Evolutionary conservation across 257 asterid species (phyloP).

Genomic region (Mentha longifolia): DNA sequence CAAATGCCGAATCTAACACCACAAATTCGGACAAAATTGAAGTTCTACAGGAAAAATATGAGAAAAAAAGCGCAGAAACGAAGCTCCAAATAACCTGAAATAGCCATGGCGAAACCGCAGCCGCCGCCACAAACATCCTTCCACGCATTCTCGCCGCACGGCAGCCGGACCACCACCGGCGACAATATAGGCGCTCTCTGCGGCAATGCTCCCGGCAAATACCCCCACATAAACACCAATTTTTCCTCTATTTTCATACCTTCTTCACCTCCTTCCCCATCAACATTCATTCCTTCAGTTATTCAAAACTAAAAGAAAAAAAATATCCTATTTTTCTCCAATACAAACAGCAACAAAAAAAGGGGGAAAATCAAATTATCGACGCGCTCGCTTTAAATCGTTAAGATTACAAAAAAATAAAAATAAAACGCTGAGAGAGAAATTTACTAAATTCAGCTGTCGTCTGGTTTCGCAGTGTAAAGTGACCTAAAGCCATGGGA

Average conservation of each 20-base stretch:
- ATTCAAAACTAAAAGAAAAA: background rate
- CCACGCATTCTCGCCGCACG: conserved; percentile 68
- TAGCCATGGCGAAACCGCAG: conserved; percentile 96
- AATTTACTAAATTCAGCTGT: background rate
- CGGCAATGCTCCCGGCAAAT: conserved; percentile 94
- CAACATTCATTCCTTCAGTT: conserved; percentile 56
- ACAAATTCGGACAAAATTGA: background rate
- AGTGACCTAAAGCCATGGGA: conserved; percentile 35
- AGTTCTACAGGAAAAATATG: background rate
- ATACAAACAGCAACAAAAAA: too few species aligned
- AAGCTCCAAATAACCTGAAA: conserved; percentile 59
- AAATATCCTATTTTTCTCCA: background rate
- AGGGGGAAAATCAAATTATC: too few species aligned
- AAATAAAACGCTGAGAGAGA: background rate
- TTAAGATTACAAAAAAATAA: background rate
- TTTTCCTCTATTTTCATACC: conserved; percentile 58
- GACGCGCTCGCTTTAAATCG: conserved; percentile 10
- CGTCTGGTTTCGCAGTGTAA: conserved; percentile 11
- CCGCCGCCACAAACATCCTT: conserved; percentile 95
- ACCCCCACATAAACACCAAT: conserved; percentile 87
- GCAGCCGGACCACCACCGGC: conserved; percentile 66
- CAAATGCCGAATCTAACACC: conserved; percentile 27
- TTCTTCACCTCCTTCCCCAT: conserved; percentile 65
- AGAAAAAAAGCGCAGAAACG: background rate
- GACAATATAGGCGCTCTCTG: conserved; percentile 86